These are phyloP conservation scores for Aschersonia sp. DNA, from an alignment of 2,329 filamentous ascomycete species.

Conservation along the genomic window DNA sequence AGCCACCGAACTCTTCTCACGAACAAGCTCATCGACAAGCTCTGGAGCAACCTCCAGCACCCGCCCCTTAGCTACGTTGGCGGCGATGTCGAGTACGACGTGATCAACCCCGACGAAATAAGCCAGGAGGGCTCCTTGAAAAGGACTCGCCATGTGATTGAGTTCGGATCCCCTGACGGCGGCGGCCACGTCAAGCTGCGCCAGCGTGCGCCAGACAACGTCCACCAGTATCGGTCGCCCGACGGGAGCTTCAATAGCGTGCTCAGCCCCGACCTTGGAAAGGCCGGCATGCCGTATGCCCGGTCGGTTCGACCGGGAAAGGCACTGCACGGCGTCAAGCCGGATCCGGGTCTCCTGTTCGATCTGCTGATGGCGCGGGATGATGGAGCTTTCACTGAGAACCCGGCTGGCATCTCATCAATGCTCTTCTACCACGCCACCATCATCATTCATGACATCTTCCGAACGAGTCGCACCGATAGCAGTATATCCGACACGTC, in stretches of 20 bases:
- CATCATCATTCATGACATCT: slow-evolving; percentile 37
- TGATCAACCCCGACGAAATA: too few species aligned
- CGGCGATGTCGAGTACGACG: too few species aligned
- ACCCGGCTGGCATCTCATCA: slow-evolving; percentile 27
- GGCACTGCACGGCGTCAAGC: slow-evolving; percentile 10
- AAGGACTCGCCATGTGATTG: too few species aligned
- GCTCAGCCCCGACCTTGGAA: slow-evolving; percentile 13
- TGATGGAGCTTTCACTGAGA: slow-evolving; percentile 10
- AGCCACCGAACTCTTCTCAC: too few species aligned
- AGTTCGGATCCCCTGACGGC: too few species aligned
- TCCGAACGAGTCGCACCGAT: slow-evolving; percentile 19
- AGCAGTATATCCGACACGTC: slow-evolving; percentile 18
- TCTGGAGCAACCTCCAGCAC: too few species aligned
- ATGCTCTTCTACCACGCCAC: slow-evolving; percentile 34
- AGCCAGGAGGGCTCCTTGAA: too few species aligned
- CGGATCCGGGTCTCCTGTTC: slow-evolving; percentile 16
- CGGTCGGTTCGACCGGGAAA: slow-evolving; percentile 13
- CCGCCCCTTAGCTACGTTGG: too few species aligned
- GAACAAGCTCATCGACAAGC: too few species aligned
- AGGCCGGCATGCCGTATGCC: slow-evolving; percentile 15
- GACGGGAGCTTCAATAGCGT: slow-evolving; percentile 16
- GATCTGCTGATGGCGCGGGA: slow-evolving; percentile 15
- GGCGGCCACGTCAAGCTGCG: too few species aligned
- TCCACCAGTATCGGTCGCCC: slow-evolving; percentile 11
- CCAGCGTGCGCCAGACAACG: slow-evolving; percentile 5